phyloP scores from a whole-genome alignment of 148 eudicot genomes.

The Talinum fruticosum region DNA sequence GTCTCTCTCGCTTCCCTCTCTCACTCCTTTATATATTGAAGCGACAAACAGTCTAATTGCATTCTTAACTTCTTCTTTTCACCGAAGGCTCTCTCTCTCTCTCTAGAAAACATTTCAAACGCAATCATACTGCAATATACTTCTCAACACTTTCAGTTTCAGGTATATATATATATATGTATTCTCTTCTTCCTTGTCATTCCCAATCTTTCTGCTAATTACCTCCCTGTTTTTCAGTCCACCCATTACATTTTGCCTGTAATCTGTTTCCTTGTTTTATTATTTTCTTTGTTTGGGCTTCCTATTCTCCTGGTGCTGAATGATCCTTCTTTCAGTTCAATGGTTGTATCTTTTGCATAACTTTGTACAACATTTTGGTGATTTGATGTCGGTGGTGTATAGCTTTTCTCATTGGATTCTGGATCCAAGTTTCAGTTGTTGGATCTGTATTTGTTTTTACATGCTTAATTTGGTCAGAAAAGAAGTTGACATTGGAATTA shows the following conservation, averaged over 20 bases:
- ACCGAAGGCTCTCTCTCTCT: too few species aligned
- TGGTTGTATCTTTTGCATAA: too few species aligned
- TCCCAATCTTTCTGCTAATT: background rate
- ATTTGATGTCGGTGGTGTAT: background rate
- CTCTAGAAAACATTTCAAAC: background rate
- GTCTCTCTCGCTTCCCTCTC: background rate
- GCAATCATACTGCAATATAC: background rate
- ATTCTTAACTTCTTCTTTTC: too few species aligned
- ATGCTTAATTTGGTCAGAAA: background rate
- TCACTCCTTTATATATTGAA: slow-evolving; percentile 2
- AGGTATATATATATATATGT: background rate
- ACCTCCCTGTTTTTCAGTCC: background rate
- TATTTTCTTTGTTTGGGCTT: too few species aligned
- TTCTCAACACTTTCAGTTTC: background rate
- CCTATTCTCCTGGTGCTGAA: too few species aligned
- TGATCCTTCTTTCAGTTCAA: too few species aligned
- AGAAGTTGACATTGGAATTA: background rate
- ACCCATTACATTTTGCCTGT: too few species aligned
- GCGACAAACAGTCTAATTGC: background rate
- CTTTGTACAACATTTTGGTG: too few species aligned
- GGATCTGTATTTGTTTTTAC: background rate
- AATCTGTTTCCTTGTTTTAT: too few species aligned
- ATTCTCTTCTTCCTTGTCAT: background rate
- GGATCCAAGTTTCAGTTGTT: background rate
- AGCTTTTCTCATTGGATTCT: background rate